These are phyloP conservation scores for Trypanosomatidae sp. DNA, from an alignment of 208 protist genomes.

Conservation along the genomic window DNA sequence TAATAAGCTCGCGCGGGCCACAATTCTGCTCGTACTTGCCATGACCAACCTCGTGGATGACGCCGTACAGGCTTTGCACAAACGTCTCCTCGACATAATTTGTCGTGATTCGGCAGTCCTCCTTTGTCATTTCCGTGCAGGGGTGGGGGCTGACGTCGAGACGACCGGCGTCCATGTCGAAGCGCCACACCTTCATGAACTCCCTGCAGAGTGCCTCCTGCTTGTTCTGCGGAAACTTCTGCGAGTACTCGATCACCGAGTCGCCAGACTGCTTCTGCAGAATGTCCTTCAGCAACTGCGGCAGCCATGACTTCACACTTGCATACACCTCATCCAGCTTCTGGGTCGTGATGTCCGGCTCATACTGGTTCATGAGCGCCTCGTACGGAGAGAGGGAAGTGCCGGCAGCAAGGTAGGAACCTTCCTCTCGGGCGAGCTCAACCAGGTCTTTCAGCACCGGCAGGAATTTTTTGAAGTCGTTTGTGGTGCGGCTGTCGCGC, in stretches of 20 bases:
- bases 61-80: slow-evolving; percentile 50
- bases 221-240: slow-evolving; percentile 46
- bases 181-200: slow-evolving; percentile 69
- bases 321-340: slow-evolving; percentile 69
- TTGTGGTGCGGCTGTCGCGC: slow-evolving; percentile 60
- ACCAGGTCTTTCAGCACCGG: slow-evolving; percentile 79
- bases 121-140: slow-evolving; percentile 79
- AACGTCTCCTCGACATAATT: slow-evolving; percentile 67
- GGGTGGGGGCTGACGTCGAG: slow-evolving; percentile 89
- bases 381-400: slow-evolving; percentile 67
- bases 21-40: slow-evolving; percentile 90
- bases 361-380: slow-evolving; percentile 76
- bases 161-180: slow-evolving; percentile 80
- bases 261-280: slow-evolving; percentile 43
- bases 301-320: slow-evolving; percentile 80
- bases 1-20: slow-evolving; percentile 54
- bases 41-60: slow-evolving; percentile 90
- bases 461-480: slow-evolving; percentile 70
- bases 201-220: slow-evolving; percentile 60
- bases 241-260: slow-evolving; percentile 29
- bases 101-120: slow-evolving; percentile 89
- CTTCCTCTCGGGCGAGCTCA: slow-evolving; percentile 65
- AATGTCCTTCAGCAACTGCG: slow-evolving; percentile 70
- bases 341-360: slow-evolving; percentile 72
- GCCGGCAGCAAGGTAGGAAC: slow-evolving; percentile 39